A percentile compares a stretch with the other conserved stretches of the same genome.
Evolutionary conservation across 805 yeast genomes (phyloP).

Genomic region (Yamadazyma nakazawae): DNA sequence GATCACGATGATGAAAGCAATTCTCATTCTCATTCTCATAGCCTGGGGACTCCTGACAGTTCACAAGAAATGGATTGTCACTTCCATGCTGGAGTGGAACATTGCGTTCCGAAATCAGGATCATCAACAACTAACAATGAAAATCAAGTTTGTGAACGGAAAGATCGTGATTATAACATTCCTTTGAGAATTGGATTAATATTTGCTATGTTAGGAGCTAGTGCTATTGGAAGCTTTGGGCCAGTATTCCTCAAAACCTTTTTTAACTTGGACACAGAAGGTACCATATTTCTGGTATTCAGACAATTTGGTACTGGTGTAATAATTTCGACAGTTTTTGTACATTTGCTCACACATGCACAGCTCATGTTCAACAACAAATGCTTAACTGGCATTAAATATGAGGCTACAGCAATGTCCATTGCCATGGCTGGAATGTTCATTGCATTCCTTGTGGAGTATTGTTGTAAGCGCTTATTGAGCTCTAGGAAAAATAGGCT

Average conservation of each 20-base stretch:
- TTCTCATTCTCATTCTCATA: no score
- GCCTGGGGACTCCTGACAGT: no score
- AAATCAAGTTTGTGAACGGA: slow-evolving; percentile 18
- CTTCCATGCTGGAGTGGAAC: slow-evolving; percentile 34
- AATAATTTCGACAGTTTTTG: slow-evolving; percentile 30
- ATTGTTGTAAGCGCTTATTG: slow-evolving; percentile 14
- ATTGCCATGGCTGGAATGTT: slow-evolving; percentile 29
- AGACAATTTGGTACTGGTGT: slow-evolving; percentile 32
- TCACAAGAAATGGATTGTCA: slow-evolving; percentile 21
- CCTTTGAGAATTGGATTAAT: slow-evolving; percentile 28
- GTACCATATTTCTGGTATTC: slow-evolving; percentile 12
- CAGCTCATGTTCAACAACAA: slow-evolving; percentile 24
- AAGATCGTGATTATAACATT: slow-evolving; percentile 26
- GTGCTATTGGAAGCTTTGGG: slow-evolving; percentile 30
- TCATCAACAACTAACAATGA: background rate
- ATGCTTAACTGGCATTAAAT: slow-evolving; percentile 20
- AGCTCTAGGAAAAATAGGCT: background rate
- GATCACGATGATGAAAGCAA: slow-evolving; percentile 6
- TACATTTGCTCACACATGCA: slow-evolving; percentile 30
- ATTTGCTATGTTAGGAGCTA: slow-evolving; percentile 33
- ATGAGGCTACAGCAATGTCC: slow-evolving; percentile 25
- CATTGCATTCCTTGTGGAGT: slow-evolving; percentile 23
- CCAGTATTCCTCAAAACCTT: slow-evolving; percentile 26
- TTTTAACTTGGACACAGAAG: slow-evolving; percentile 15
- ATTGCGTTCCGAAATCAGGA: slow-evolving; percentile 16